Conservation (phyloP, 2,329 filamentous ascomycete genomes). For the Leptosphaerulina australis region DNA sequence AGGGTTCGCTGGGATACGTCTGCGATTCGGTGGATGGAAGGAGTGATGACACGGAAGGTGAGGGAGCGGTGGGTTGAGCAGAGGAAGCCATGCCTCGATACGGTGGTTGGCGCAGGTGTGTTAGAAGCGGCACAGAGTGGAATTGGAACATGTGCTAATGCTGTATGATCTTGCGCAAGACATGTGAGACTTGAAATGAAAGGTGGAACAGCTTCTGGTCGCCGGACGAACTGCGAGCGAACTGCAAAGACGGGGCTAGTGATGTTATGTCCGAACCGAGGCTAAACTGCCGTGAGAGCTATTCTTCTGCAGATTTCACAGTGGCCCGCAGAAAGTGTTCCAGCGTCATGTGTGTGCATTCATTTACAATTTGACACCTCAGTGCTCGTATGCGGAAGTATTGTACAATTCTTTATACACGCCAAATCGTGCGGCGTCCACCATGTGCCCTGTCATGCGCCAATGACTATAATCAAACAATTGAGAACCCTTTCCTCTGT, state of each 20-base stretch:
- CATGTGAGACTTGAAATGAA: neutral
- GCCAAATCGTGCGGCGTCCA: neutral
- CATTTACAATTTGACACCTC: neutral
- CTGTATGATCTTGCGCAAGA: neutral
- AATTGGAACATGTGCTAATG: conserved; percentile 14
- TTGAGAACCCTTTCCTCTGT: neutral
- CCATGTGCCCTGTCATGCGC: conserved; percentile 2
- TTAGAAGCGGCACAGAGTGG: conserved; percentile 7
- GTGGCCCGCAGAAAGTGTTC: no score
- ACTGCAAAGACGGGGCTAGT: neutral
- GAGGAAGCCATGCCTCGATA: conserved; percentile 9
- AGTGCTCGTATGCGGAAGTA: neutral
- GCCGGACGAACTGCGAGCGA: conserved; percentile 1
- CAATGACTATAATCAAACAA: conserved; percentile 3
- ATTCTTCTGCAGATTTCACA: no score
- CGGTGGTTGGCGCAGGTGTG: conserved; percentile 2
- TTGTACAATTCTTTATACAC: conserved; percentile 13
- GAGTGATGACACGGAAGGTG: neutral
- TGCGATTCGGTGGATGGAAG: neutral
- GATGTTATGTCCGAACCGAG: neutral
- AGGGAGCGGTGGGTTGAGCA: neutral
- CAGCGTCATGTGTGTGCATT: no score
- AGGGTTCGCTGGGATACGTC: conserved; percentile 11
- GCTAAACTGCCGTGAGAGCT: neutral
- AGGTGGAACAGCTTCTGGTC: neutral